phyloP scores from a whole-genome alignment of 495 filamentous ascomycete species.

The Elasticomyces elasticus region DNA sequence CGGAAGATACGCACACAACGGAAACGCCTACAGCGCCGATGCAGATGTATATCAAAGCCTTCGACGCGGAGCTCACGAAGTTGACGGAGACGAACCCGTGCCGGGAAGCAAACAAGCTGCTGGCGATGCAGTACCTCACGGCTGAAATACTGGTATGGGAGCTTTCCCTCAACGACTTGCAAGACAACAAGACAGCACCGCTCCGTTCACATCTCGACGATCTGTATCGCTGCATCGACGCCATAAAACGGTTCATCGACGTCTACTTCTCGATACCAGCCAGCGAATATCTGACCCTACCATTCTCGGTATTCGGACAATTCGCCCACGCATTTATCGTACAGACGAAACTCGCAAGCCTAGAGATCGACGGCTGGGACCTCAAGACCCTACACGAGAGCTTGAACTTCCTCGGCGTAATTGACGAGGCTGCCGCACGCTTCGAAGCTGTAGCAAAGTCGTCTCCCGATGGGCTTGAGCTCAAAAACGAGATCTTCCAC shows the following conservation, averaged over 20 bases:
- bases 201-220: slow-evolving; percentile 11
- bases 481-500: slow-evolving; percentile 17
- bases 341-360: slow-evolving; percentile 13
- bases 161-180: slow-evolving; percentile 14
- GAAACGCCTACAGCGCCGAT: slow-evolving; percentile 30
- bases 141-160: slow-evolving; percentile 16
- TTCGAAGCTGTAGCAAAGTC: slow-evolving; percentile 4
- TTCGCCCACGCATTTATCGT: slow-evolving; percentile 19
- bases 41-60: slow-evolving; percentile 36
- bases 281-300: slow-evolving; percentile 6
- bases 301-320: slow-evolving; percentile 16
- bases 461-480: slow-evolving; percentile 5
- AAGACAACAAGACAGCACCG: not conserved
- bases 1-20: slow-evolving; percentile 15
- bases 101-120: slow-evolving; percentile 3
- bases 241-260: slow-evolving; percentile 15
- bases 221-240: slow-evolving; percentile 11
- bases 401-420: slow-evolving; percentile 1
- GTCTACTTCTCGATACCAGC: slow-evolving; percentile 16
- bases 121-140: slow-evolving; percentile 13
- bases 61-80: slow-evolving; percentile 34
- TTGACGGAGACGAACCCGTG: slow-evolving; percentile 4
- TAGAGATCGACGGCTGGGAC: slow-evolving; percentile 19
- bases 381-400: not conserved
- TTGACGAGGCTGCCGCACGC: slow-evolving; percentile 8